Evolutionary conservation across 2,329 filamentous ascomycete species (phyloP).

Genomic region (Periconia sp.): DNA sequence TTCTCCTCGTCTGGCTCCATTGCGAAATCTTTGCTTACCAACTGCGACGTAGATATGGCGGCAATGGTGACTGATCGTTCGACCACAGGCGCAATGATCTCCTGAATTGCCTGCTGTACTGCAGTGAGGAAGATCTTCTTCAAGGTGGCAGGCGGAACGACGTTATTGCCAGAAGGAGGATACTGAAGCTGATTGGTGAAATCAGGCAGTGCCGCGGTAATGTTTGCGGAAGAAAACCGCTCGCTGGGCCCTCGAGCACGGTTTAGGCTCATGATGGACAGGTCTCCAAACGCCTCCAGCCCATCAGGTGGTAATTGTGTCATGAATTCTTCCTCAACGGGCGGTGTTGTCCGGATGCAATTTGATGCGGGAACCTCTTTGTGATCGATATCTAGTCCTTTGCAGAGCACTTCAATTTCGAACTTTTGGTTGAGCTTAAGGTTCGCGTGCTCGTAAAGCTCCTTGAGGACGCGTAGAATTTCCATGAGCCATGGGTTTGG

Average conservation of each 20-base stretch:
- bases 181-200: slow-evolving; percentile 79
- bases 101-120: slow-evolving; percentile 86
- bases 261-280: slow-evolving; percentile 69
- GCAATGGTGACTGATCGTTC: slow-evolving; percentile 98
- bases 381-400: slow-evolving; percentile 88
- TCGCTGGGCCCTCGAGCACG: slow-evolving; percentile 70
- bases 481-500: slow-evolving; percentile 99
- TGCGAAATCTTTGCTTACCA: slow-evolving; percentile 95
- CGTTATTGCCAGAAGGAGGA: slow-evolving; percentile 72
- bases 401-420: slow-evolving; percentile 96
- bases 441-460: slow-evolving; percentile 91
- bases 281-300: slow-evolving; percentile 81
- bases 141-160: slow-evolving; percentile 70
- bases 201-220: slow-evolving; percentile 83
- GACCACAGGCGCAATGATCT: slow-evolving; percentile 97
- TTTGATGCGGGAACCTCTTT: slow-evolving; percentile 88
- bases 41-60: slow-evolving; percentile 92
- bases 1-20: slow-evolving; percentile 90
- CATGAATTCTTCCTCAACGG: slow-evolving; percentile 65
- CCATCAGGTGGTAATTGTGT: slow-evolving; percentile 66
- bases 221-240: slow-evolving; percentile 76
- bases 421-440: slow-evolving; percentile 97
- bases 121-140: slow-evolving; percentile 81
- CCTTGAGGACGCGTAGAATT: slow-evolving; percentile 86
- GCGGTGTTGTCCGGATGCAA: slow-evolving; percentile 77